These are phyloP conservation scores for Penicillium olsonii DNA, from an alignment of 2,329 filamentous ascomycete species.

Conservation along the genomic window DNA sequence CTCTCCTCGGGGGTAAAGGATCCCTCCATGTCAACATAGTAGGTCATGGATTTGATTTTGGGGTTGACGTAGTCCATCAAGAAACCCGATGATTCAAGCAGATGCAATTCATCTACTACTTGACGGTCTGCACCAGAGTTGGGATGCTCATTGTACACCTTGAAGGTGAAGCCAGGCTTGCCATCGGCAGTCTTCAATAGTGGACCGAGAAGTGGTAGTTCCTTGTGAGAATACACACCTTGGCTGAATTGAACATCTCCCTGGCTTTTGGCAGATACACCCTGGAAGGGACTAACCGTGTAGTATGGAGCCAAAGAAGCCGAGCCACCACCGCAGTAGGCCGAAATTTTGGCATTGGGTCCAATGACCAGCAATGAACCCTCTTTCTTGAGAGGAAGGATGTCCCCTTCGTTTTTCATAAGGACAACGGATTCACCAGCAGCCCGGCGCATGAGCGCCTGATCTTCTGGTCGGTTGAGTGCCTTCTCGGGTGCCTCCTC, in stretches of 20 bases:
- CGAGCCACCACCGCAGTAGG: constrained; percentile 64
- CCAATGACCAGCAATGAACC: constrained; percentile 56
- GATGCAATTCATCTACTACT: constrained; percentile 53
- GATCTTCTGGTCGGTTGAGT: constrained; percentile 62
- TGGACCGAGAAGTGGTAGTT: constrained; percentile 60
- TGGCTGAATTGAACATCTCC: constrained; percentile 54
- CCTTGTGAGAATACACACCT: constrained; percentile 66
- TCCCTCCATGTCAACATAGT: constrained; percentile 64
- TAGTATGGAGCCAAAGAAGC: constrained; percentile 55
- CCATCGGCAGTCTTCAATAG: constrained; percentile 56
- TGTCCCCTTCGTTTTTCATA: constrained; percentile 67
- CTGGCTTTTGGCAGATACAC: constrained; percentile 39
- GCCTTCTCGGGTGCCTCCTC: constrained; percentile 58
- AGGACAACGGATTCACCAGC: constrained; percentile 72
- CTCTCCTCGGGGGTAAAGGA: constrained; percentile 62
- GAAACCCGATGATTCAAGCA: constrained; percentile 47
- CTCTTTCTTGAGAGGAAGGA: constrained; percentile 59
- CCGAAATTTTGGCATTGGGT: constrained; percentile 52
- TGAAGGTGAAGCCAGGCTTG: constrained; percentile 62
- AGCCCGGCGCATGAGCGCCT: constrained; percentile 64
- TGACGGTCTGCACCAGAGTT: constrained; percentile 47
- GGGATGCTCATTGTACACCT: constrained; percentile 62
- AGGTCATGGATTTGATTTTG: constrained; percentile 54
- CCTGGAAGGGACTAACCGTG: constrained; percentile 47
- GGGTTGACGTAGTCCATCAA: constrained; percentile 59